These are phyloP conservation scores for Pythium periplocum DNA, from an alignment of 352 stramenopile species.

Conservation along the genomic window DNA sequence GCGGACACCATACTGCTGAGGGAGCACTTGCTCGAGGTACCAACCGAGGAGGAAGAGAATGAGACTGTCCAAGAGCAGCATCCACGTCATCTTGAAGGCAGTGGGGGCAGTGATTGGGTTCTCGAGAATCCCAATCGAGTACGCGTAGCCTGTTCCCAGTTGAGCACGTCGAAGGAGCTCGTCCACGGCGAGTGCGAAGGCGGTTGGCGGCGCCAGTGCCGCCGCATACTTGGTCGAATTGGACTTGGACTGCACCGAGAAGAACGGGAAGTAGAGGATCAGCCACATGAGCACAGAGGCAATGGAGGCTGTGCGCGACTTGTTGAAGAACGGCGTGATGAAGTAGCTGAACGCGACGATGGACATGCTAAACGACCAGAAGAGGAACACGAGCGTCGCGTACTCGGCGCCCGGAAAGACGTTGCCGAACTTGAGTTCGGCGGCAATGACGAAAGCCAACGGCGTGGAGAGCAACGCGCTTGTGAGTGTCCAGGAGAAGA, in stretches of 20 bases:
- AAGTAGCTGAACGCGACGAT: slow-evolving; percentile 64
- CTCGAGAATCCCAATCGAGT: slow-evolving; percentile 32
- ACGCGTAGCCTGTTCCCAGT: slow-evolving; percentile 46
- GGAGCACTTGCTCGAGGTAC: slow-evolving; percentile 91
- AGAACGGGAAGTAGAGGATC: slow-evolving; percentile 65
- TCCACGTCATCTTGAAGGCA: slow-evolving; percentile 44
- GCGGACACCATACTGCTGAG: slow-evolving; percentile 84
- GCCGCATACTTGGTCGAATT: slow-evolving; percentile 42
- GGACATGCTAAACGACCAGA: slow-evolving; percentile 49
- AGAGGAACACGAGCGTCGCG: slow-evolving; percentile 29
- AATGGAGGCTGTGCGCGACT: slow-evolving; percentile 49
- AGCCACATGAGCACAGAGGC: slow-evolving; percentile 60
- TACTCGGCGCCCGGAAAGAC: slow-evolving; percentile 19
- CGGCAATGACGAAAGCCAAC: slow-evolving; percentile 17
- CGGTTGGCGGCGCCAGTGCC: slow-evolving; percentile 45
- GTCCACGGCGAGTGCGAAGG: slow-evolving; percentile 53
- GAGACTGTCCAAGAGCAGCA: slow-evolving; percentile 70
- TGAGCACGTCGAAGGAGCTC: slow-evolving; percentile 47
- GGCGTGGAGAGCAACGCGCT: slow-evolving; percentile 6
- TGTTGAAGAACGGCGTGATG: slow-evolving; percentile 65
- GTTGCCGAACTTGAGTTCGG: slow-evolving; percentile 19
- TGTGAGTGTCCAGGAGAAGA: slow-evolving; percentile 15
- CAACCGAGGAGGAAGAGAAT: slow-evolving; percentile 78
- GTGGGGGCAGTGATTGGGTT: slow-evolving; percentile 40
- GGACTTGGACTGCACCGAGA: slow-evolving; percentile 37